Conservation (phyloP, 176 grass and related monocot species). For the Oryza coarctata region DNA sequence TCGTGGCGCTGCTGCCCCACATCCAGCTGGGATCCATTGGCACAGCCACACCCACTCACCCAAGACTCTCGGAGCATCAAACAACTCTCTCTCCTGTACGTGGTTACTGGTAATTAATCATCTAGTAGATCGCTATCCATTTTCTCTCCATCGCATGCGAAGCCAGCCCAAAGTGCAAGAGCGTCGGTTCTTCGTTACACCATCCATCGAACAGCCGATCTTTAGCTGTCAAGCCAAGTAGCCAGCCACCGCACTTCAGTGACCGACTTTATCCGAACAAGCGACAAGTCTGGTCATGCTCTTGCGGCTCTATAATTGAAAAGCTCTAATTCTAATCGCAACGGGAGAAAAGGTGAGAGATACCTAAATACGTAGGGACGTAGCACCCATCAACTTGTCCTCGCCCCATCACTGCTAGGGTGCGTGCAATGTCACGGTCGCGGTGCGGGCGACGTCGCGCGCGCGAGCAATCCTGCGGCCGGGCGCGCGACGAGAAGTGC, state of each 20-base stretch:
- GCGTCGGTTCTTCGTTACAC: background rate
- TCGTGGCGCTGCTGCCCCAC: background rate
- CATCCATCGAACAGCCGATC: background rate
- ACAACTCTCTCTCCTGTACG: too few species aligned
- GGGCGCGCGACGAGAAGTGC: background rate
- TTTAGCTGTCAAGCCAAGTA: background rate
- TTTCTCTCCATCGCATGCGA: background rate
- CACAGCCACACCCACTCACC: background rate
- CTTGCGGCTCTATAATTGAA: background rate
- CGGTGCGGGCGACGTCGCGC: too few species aligned
- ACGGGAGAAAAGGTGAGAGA: too few species aligned
- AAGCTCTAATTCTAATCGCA: too few species aligned
- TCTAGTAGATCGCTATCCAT: background rate
- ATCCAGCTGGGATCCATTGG: background rate
- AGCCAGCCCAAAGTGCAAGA: background rate
- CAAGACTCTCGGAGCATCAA: too few species aligned
- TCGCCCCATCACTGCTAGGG: too few species aligned
- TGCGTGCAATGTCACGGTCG: too few species aligned
- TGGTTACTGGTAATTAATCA: background rate
- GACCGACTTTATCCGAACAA: background rate
- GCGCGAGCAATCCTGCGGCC: too few species aligned
- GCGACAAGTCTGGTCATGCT: background rate
- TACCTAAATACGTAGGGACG: background rate
- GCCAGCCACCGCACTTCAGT: background rate
- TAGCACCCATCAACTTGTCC: background rate